A percentile compares a stretch with the other conserved stretches of the same genome.
Evolutionary conservation across 2,329 filamentous ascomycete species (phyloP).

Genomic region (Didymella exigua): DNA sequence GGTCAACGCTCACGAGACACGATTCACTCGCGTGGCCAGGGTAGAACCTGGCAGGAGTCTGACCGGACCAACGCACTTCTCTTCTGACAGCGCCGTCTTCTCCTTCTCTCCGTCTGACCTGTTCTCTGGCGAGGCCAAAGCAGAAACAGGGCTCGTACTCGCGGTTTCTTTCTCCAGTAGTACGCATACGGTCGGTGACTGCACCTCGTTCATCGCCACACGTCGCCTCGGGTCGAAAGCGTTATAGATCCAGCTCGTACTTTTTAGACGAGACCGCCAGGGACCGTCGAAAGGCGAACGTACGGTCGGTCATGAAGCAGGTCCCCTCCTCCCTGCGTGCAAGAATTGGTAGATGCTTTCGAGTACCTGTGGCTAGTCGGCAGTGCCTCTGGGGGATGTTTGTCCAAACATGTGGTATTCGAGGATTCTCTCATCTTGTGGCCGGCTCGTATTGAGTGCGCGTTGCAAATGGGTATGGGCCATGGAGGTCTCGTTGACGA

Average conservation of each 20-base stretch:
- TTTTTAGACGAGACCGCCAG: not conserved
- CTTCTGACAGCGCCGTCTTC: not conserved
- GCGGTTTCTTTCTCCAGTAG: not conserved
- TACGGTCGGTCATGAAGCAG: conserved; percentile 19
- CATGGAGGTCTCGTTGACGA: conserved; percentile 2
- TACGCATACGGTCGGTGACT: conserved; percentile 6
- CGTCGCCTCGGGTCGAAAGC: not conserved
- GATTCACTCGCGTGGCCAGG: not conserved
- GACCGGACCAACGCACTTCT: not conserved
- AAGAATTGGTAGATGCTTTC: conserved; percentile 17
- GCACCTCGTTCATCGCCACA: conserved; percentile 11
- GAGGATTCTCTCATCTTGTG: conserved; percentile 17
- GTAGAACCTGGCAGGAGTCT: conserved; percentile 1
- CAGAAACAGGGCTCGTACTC: not conserved
- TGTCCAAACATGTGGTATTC: conserved; percentile 10
- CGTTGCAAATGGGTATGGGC: conserved; percentile 14
- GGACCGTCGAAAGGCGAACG: not conserved
- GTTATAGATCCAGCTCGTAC: not conserved
- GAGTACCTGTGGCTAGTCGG: conserved; percentile 4
- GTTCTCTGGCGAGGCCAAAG: not conserved
- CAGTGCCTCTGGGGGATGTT: conserved; percentile 5
- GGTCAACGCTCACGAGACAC: conserved; percentile 4
- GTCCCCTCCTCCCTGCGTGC: conserved; percentile 23
- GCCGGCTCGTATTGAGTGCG: conserved; percentile 3
- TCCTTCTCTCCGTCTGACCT: conserved; percentile 10